phyloP scores from a whole-genome alignment of 495 filamentous ascomycete genomes.

The Apiosordaria backusii region DNA sequence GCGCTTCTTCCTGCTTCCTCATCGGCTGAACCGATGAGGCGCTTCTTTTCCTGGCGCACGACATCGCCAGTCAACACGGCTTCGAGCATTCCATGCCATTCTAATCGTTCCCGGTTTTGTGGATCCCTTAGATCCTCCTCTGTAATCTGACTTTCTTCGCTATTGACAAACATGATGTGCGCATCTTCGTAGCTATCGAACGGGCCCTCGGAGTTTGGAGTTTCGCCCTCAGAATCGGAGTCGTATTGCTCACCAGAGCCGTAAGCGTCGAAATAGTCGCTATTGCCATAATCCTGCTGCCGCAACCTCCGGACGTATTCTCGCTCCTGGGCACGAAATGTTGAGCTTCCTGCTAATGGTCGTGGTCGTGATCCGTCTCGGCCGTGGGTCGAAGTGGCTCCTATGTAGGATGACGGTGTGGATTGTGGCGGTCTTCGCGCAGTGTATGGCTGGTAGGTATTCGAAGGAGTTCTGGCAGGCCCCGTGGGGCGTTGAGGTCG shows the following conservation, averaged over 20 bases:
- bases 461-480: slow-evolving; percentile 45
- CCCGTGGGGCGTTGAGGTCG: slow-evolving; percentile 36
- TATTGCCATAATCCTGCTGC: slow-evolving; percentile 59
- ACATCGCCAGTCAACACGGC: slow-evolving; percentile 95
- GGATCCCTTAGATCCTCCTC: slow-evolving; percentile 85
- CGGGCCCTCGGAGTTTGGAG: slow-evolving; percentile 76
- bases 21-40: slow-evolving; percentile 79
- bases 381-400: slow-evolving; percentile 59
- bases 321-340: slow-evolving; percentile 48
- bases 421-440: slow-evolving; percentile 36
- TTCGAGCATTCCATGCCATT: slow-evolving; percentile 98
- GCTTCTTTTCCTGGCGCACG: slow-evolving; percentile 94
- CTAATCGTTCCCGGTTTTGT: slow-evolving; percentile 82
- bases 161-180: slow-evolving; percentile 79
- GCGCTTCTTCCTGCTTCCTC: slow-evolving; percentile 64
- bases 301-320: slow-evolving; percentile 49
- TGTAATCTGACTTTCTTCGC: slow-evolving; percentile 81
- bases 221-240: slow-evolving; percentile 80
- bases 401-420: slow-evolving; percentile 31
- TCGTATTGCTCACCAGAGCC: slow-evolving; percentile 65
- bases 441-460: slow-evolving; percentile 46
- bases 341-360: slow-evolving; percentile 64
- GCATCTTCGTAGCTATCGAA: slow-evolving; percentile 89
- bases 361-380: slow-evolving; percentile 79
- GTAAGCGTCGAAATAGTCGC: slow-evolving; percentile 74